These are phyloP conservation scores for Mucor lusitanicus DNA, from an alignment of 371 early-diverging fungal species.

Conservation along the genomic window DNA sequence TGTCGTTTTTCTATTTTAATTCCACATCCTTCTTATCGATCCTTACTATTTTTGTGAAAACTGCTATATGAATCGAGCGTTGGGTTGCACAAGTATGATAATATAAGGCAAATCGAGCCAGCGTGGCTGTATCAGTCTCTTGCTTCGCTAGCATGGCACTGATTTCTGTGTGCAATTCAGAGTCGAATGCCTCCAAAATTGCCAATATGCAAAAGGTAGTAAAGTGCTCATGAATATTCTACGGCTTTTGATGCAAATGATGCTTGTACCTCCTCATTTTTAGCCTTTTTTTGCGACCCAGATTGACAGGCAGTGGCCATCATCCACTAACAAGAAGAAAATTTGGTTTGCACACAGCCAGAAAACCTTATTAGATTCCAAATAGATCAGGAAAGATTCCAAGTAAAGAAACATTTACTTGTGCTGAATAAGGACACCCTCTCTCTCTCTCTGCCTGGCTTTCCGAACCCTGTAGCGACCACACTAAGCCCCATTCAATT, in stretches of 20 bases:
- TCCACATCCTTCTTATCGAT: not conserved
- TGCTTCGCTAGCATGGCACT: not conserved
- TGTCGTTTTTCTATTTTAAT: constrained; percentile 1
- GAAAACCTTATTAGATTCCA: not conserved
- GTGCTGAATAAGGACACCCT: not conserved
- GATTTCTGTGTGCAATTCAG: not conserved
- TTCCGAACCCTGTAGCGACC: not conserved
- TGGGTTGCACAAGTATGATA: not conserved
- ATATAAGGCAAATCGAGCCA: not conserved
- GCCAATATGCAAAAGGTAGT: constrained; percentile 3
- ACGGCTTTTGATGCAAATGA: not conserved
- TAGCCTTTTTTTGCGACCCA: not conserved
- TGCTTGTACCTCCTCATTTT: not conserved
- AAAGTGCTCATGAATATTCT: constrained; percentile 6
- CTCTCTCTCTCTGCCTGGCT: not conserved
- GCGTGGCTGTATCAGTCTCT: not conserved
- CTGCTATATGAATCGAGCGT: not conserved
- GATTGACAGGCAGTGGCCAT: not conserved
- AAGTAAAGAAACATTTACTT: not conserved
- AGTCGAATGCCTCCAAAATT: not conserved
- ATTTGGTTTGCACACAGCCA: not conserved
- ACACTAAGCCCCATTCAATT: constrained; percentile 1
- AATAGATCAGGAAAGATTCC: not conserved
- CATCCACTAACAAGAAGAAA: not conserved
- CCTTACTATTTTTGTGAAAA: not conserved